These are phyloP conservation scores for Penicillium simplicissimum DNA, from an alignment of 495 filamentous ascomycete species.

Conservation along the genomic window DNA sequence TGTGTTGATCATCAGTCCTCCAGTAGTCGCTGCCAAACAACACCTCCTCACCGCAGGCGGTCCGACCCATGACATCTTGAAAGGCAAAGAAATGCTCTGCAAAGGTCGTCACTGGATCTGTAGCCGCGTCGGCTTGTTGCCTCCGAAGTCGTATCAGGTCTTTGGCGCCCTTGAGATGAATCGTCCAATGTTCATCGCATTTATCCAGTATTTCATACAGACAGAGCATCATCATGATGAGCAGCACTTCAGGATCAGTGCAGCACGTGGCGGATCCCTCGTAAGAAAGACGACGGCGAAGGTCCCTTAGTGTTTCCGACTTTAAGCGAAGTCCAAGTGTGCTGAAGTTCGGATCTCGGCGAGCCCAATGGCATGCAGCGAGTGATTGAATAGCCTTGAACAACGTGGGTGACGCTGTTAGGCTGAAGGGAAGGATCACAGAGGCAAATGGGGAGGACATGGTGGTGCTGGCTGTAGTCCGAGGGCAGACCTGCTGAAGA, in stretches of 20 bases:
- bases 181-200: slow-evolving; percentile 46
- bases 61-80: slow-evolving; percentile 51
- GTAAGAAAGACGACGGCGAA: slow-evolving; percentile 35
- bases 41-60: slow-evolving; percentile 44
- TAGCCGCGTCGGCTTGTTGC: slow-evolving; percentile 24
- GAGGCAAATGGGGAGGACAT: slow-evolving; percentile 45
- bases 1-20: slow-evolving; percentile 35
- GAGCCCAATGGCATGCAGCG: slow-evolving; percentile 42
- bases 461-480: slow-evolving; percentile 40
- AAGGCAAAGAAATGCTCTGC: slow-evolving; percentile 50
- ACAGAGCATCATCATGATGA: slow-evolving; percentile 50
- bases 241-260: slow-evolving; percentile 40
- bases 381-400: slow-evolving; percentile 45
- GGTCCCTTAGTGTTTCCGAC: slow-evolving; percentile 39
- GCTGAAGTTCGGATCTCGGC: slow-evolving; percentile 31
- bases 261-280: slow-evolving; percentile 28
- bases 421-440: slow-evolving; percentile 40
- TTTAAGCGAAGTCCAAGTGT: slow-evolving; percentile 39
- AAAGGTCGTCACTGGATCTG: slow-evolving; percentile 37
- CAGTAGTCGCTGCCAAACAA: slow-evolving; percentile 47
- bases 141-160: slow-evolving; percentile 42
- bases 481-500: slow-evolving; percentile 45
- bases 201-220: slow-evolving; percentile 49
- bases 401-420: slow-evolving; percentile 39
- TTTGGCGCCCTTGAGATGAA: slow-evolving; percentile 47